A percentile compares a stretch with the other conserved stretches of the same genome.
These are phyloP conservation scores for Herpotrichia juniperi DNA, from an alignment of 2,329 filamentous ascomycete species.

Conservation along the genomic window DNA sequence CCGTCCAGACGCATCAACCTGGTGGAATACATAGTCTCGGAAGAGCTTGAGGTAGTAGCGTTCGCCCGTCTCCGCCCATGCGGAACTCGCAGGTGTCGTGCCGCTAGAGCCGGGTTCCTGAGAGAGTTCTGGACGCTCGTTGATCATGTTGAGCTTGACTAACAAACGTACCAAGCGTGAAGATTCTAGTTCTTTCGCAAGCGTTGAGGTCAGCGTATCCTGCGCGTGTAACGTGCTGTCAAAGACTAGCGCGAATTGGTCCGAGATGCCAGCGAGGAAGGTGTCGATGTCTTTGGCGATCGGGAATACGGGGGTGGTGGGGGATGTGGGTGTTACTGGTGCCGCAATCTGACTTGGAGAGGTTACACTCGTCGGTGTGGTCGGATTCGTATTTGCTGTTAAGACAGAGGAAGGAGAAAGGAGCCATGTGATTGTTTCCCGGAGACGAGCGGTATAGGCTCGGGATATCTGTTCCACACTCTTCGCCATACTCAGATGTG, in stretches of 20 bases:
- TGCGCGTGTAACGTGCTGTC: constrained; percentile 80
- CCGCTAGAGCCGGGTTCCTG: constrained; percentile 59
- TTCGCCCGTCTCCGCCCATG: constrained; percentile 92
- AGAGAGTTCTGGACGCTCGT: constrained; percentile 86
- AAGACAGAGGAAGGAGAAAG: constrained; percentile 68
- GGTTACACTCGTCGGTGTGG: no score
- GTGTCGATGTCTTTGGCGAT: constrained; percentile 76
- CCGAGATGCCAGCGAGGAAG: constrained; percentile 78
- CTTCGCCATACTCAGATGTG: constrained; percentile 68
- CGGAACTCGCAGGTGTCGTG: constrained; percentile 39
- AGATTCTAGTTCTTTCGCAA: constrained; percentile 87
- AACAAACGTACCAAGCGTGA: constrained; percentile 80
- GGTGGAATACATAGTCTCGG: constrained; percentile 96
- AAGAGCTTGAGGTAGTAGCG: constrained; percentile 94
- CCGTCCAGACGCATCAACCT: constrained; percentile 83
- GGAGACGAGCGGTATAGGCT: constrained; percentile 77
- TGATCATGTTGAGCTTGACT: constrained; percentile 85
- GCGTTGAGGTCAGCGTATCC: constrained; percentile 74
- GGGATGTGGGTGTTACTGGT: constrained; percentile 34
- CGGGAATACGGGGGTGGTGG: constrained; percentile 27
- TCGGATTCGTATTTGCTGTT: no score
- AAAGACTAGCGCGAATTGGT: constrained; percentile 75
- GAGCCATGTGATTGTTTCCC: constrained; percentile 82
- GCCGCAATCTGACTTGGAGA: no score
- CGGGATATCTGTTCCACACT: constrained; percentile 78